Evolutionary conservation across 805 yeast genomes (phyloP).

Genomic region (Candida multigemmis): DNA sequence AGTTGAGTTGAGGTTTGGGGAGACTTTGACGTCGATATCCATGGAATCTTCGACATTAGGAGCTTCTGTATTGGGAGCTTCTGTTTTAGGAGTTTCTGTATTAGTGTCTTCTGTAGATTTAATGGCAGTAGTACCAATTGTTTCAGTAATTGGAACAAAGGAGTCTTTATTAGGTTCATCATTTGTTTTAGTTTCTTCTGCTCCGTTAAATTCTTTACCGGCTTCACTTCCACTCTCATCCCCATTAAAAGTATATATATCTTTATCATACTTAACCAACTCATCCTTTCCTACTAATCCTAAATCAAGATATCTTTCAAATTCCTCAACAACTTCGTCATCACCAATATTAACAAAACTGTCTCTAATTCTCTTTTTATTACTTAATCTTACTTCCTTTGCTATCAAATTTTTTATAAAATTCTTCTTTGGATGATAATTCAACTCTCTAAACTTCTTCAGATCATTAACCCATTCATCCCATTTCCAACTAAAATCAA

Average conservation of each 20-base stretch:
- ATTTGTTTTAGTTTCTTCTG: conserved; percentile 14
- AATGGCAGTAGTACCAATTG: too few species aligned
- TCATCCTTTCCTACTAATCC: conserved; percentile 20
- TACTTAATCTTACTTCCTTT: conserved; percentile 80
- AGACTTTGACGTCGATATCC: too few species aligned
- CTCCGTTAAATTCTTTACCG: conserved; percentile 12
- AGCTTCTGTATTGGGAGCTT: too few species aligned
- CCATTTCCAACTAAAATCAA: conserved; percentile 97
- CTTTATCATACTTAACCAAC: conserved; percentile 23
- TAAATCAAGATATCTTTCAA: conserved; percentile 28
- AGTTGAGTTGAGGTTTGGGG: conserved; percentile 6
- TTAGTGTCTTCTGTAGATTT: conserved; percentile 1
- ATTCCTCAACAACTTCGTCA: conserved; percentile 26
- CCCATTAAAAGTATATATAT: conserved; percentile 23
- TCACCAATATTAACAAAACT: conserved; percentile 41
- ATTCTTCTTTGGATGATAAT: conserved; percentile 63
- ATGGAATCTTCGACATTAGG: too few species aligned
- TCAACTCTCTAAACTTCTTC: conserved; percentile 28
- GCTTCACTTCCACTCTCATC: conserved; percentile 15
- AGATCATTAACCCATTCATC: conserved; percentile 77
- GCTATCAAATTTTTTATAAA: conserved; percentile 72
- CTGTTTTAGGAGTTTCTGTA: conserved; percentile 5
- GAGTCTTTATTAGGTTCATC: conserved; percentile 2
- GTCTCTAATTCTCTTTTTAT: conserved; percentile 57
- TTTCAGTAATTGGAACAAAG: too few species aligned